Percentiles rank a stretch among this genome's conserved stretches.
Evolutionary conservation across 331 rosid species (phyloP).

Genomic region (Malus hybrid): DNA sequence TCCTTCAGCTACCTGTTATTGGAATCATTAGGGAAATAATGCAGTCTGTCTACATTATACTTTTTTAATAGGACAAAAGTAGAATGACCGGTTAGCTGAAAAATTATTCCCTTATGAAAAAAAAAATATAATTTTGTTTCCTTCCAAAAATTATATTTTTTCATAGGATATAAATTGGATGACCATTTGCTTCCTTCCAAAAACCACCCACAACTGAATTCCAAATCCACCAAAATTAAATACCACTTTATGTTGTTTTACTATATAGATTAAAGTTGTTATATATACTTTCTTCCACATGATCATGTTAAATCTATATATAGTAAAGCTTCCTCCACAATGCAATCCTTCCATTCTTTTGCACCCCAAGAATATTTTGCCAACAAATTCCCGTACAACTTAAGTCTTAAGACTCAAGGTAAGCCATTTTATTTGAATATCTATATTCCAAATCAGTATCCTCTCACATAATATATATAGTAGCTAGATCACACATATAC

Average conservation of each 20-base stretch:
- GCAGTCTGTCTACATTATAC: conserved; percentile 22
- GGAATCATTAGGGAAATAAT: conserved; percentile 38
- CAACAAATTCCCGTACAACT: conserved; percentile 30
- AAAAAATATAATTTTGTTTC: too few species aligned
- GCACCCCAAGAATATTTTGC: conserved; percentile 23
- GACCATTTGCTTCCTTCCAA: conserved; percentile 15
- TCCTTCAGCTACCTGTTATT: conserved; percentile 12
- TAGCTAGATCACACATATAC: conserved; percentile 11
- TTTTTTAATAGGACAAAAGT: not conserved
- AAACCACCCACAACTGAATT: conserved; percentile 22
- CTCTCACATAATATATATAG: not conserved
- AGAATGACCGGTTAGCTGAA: not conserved
- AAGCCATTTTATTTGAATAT: conserved; percentile 20
- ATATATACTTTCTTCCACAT: conserved; percentile 6
- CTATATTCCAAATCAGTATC: conserved; percentile 13
- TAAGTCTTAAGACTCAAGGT: conserved; percentile 22
- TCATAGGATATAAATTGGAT: not conserved
- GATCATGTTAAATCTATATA: conserved; percentile 5
- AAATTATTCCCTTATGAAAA: too few species aligned
- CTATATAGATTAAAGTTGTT: not conserved
- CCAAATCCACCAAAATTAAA: conserved; percentile 11
- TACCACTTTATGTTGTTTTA: not conserved
- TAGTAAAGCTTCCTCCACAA: conserved; percentile 19
- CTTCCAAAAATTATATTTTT: conserved; percentile 2
- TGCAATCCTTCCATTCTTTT: conserved; percentile 27